These are phyloP conservation scores for Eucalyptus victrix DNA, from an alignment of 345 rosid species.

Conservation along the genomic window DNA sequence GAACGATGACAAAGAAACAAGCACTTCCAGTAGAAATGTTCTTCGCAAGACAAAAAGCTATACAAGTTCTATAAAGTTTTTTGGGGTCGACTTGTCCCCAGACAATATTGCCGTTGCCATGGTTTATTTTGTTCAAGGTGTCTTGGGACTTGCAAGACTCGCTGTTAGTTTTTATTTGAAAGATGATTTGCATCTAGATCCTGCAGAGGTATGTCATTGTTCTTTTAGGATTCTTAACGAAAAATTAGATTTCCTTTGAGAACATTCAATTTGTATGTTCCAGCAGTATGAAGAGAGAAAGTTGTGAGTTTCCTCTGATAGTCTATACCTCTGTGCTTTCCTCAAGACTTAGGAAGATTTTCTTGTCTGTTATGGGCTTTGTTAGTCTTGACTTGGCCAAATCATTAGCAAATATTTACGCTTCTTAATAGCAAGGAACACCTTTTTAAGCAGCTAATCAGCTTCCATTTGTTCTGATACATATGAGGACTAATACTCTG, in stretches of 20 bases:
- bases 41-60: conserved; percentile 20
- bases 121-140: conserved; percentile 99
- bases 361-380: neutral
- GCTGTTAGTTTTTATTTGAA: conserved; percentile 91
- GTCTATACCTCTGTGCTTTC: neutral
- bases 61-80: conserved; percentile 18
- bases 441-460: neutral
- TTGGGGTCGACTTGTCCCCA: conserved; percentile 83
- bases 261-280: neutral
- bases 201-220: conserved; percentile 68
- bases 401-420: neutral
- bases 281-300: neutral
- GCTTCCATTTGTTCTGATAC: neutral
- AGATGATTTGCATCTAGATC: conserved; percentile 95
- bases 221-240: neutral
- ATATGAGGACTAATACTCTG: conserved; percentile 32
- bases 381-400: neutral
- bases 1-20: conserved; percentile 25
- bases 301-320: neutral
- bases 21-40: conserved; percentile 7
- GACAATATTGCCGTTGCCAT: conserved; percentile 90
- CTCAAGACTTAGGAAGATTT: neutral
- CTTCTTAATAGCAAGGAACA: neutral
- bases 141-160: conserved; percentile 83
- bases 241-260: neutral